These are phyloP conservation scores for Senna tora DNA, from an alignment of 306 rosid species.

Conservation along the genomic window DNA sequence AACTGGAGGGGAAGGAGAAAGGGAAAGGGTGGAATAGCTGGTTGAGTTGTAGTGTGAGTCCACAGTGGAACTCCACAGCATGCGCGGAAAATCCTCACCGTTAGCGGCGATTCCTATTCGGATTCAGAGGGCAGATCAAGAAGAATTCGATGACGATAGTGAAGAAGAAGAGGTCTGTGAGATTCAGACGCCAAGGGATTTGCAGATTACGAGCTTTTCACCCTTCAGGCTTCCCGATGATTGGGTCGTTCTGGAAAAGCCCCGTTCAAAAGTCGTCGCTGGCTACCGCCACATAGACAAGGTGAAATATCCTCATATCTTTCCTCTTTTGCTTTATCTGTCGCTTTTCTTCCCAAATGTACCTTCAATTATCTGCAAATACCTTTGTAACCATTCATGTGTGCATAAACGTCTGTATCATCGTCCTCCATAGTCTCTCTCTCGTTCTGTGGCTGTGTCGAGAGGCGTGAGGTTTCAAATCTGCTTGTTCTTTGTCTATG, in stretches of 20 bases:
- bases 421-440: neutral
- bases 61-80: neutral
- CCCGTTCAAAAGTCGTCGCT: constrained; percentile 26
- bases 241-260: constrained; percentile 54
- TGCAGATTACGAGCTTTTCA: constrained; percentile 30
- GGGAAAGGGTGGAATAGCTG: neutral
- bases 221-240: constrained; percentile 51
- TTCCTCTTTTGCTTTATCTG: neutral
- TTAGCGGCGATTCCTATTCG: constrained; percentile 28
- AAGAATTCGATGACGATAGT: neutral
- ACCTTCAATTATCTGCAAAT: neutral
- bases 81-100: constrained; percentile 23
- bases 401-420: neutral
- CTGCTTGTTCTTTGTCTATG: neutral
- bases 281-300: constrained; percentile 36
- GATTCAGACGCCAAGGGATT: constrained; percentile 10
- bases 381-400: constrained; percentile 28
- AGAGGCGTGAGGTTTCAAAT: neutral
- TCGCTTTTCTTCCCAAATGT: neutral
- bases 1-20: neutral
- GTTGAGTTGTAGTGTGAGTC: neutral
- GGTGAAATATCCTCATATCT: constrained; percentile 31
- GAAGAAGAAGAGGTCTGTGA: neutral
- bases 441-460: neutral
- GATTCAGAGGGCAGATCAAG: neutral